Evolutionary conservation across 441 rosid genomes (phyloP).

Genomic region (Hura crepitans): DNA sequence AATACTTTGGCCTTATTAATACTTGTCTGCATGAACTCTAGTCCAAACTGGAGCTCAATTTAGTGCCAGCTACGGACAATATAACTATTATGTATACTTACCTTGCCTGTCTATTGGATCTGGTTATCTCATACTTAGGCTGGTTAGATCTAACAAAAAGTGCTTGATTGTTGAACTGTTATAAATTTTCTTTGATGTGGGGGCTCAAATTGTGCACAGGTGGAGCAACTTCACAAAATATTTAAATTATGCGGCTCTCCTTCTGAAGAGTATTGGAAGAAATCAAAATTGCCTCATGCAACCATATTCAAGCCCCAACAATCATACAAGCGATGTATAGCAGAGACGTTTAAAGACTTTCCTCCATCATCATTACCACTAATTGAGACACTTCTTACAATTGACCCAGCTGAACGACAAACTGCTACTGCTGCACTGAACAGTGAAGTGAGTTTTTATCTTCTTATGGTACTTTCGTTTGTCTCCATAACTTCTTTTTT

Average conservation of each 20-base stretch:
- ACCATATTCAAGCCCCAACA: constrained; percentile 85
- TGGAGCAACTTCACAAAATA: constrained; percentile 89
- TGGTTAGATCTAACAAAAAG: not conserved
- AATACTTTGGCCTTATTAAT: not conserved
- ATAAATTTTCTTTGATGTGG: constrained; percentile 4
- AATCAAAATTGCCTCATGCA: constrained; percentile 80
- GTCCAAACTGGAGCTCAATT: not conserved
- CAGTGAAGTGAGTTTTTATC: constrained; percentile 59
- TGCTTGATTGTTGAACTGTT: not conserved
- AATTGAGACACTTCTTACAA: constrained; percentile 74
- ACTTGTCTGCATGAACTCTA: not conserved
- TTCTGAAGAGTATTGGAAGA: constrained; percentile 90
- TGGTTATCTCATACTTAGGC: not conserved
- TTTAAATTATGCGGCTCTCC: constrained; percentile 84
- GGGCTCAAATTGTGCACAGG: constrained; percentile 35
- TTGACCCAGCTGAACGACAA: constrained; percentile 81
- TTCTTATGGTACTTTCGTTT: constrained; percentile 6
- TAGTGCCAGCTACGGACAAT: not conserved
- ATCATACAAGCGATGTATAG: constrained; percentile 71
- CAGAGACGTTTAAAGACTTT: constrained; percentile 72
- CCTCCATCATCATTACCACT: constrained; percentile 72
- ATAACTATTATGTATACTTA: too few species aligned
- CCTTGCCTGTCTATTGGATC: too few species aligned
- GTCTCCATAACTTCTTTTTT: not conserved
- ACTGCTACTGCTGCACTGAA: constrained; percentile 76